Conservation (phyloP, 352 stramenopile genomes). For the Phytophthora fragariaefolia region DNA sequence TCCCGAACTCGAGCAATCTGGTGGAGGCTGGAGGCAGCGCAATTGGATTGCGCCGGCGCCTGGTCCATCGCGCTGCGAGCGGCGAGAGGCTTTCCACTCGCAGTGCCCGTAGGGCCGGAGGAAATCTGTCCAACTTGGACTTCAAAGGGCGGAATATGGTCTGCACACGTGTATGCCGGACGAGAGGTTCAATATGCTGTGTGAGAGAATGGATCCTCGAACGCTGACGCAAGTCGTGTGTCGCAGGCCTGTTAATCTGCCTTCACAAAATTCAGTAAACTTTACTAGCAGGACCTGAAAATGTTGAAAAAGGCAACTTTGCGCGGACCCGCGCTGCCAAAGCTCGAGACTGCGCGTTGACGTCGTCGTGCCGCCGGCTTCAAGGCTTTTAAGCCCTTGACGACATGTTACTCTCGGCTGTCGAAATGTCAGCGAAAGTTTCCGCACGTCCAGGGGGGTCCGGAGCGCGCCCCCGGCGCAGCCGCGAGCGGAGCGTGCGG, state of each 20-base stretch:
- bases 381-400: no score
- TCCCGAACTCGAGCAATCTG: neutral
- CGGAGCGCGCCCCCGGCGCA: constrained; percentile 15
- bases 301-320: constrained; percentile 32
- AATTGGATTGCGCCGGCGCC: no score
- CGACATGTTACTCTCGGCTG: constrained; percentile 12
- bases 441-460: constrained; percentile 20
- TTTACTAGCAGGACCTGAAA: no score
- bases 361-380: constrained; percentile 10
- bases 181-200: neutral
- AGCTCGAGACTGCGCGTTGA: constrained; percentile 2
- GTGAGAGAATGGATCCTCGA: constrained; percentile 10
- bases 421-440: constrained; percentile 24
- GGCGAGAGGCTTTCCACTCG: no score
- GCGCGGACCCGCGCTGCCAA: constrained; percentile 6
- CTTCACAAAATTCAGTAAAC: constrained; percentile 17
- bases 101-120: neutral
- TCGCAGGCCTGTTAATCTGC: constrained; percentile 29
- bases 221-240: constrained; percentile 27
- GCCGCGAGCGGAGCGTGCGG: constrained; percentile 12
- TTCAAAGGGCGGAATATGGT: constrained; percentile 1
- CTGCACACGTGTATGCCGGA: no score
- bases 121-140: no score
- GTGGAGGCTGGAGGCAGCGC: no score
- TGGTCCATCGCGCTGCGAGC: no score